Evolutionary conservation across 768 basidiomycete species (phyloP).

Genomic region (Pulveroboletus frians): DNA sequence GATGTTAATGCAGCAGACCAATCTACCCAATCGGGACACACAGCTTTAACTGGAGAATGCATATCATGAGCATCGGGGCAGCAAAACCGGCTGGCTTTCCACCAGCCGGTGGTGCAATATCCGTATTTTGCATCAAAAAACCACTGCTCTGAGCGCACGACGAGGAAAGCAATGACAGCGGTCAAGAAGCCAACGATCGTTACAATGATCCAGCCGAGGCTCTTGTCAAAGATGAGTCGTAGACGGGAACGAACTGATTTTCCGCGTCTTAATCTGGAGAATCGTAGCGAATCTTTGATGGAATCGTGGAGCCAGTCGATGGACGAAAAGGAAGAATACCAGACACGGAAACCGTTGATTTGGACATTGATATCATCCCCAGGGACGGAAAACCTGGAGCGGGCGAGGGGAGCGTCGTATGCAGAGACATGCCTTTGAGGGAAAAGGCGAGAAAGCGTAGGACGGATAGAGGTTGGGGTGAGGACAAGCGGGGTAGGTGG

Average conservation of each 20-base stretch:
- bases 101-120: slow-evolving; percentile 67
- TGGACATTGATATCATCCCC: slow-evolving; percentile 53
- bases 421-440: slow-evolving; percentile 64
- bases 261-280: slow-evolving; percentile 62
- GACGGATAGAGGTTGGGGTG: slow-evolving; percentile 31
- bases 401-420: slow-evolving; percentile 51
- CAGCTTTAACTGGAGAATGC: slow-evolving; percentile 24
- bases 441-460: slow-evolving; percentile 35
- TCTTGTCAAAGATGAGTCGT: slow-evolving; percentile 64
- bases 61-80: slow-evolving; percentile 43
- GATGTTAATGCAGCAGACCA: slow-evolving; percentile 62
- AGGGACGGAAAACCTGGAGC: slow-evolving; percentile 28
- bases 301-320: slow-evolving; percentile 97
- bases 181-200: slow-evolving; percentile 84
- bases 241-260: slow-evolving; percentile 66
- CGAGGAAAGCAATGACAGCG: slow-evolving; percentile 79
- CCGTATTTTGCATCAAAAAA: slow-evolving; percentile 93
- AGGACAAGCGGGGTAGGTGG: slow-evolving; percentile 32
- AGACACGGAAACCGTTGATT: slow-evolving; percentile 81
- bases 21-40: slow-evolving; percentile 65
- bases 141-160: slow-evolving; percentile 81
- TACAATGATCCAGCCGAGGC: slow-evolving; percentile 85
- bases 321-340: slow-evolving; percentile 84
- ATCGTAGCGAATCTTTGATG: slow-evolving; percentile 87
- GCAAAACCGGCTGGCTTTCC: slow-evolving; percentile 76